Evolutionary conservation across 768 basidiomycete genomes (phyloP), one percentile per base, ranked within the genome.

Genomic region (Boletus pseudopeckii): DNA sequence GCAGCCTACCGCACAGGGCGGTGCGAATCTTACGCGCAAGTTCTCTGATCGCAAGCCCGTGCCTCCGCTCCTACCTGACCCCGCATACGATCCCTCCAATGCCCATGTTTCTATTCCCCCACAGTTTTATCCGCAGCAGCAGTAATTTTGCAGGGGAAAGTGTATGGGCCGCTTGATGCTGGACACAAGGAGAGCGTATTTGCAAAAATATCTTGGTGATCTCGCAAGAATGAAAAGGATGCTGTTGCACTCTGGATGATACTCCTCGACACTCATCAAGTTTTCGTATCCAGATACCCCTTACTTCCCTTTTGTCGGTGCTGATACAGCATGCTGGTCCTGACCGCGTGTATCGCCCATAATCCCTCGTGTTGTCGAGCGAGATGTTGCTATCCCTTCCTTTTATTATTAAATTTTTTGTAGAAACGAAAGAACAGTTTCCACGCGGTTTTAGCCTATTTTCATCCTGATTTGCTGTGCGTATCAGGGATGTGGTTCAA

Each of bases 21-120:
- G 69, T 36, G 66, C 70, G 26, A 72, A 63, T 45, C 60, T 70
- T n/a, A 65, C 61, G 9, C 71, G 69, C 59, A 70, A 70, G 32
- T 71, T 58, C n/a, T 70, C 69, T 10, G 59, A 70, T 49, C 69
- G 69, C 32, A 70, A 70, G 46, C 71, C 69, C 4, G 69, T 70
- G 13, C 69, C 71, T 24, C 65, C 64, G 10, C 61, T 71, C 49
- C 36, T 67, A 1, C 63, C 60, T 13, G 28, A 46, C 18, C 60
- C 65, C 0, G 30, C 61, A 9, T 57, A 64, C 37, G 61, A 66
- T 47, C 69, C 67, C 14, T 55, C 63, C 56, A 54, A 52, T 20
- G 4, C 60, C 15, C 60, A 59, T n/a, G 52, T 63, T 14, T 53
- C 65, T 38, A 37, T 65, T 18, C 69, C 70, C 24, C 52, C 56